phyloP scores from a whole-genome alignment of 495 filamentous ascomycete species.

The Collariella sp. region DNA sequence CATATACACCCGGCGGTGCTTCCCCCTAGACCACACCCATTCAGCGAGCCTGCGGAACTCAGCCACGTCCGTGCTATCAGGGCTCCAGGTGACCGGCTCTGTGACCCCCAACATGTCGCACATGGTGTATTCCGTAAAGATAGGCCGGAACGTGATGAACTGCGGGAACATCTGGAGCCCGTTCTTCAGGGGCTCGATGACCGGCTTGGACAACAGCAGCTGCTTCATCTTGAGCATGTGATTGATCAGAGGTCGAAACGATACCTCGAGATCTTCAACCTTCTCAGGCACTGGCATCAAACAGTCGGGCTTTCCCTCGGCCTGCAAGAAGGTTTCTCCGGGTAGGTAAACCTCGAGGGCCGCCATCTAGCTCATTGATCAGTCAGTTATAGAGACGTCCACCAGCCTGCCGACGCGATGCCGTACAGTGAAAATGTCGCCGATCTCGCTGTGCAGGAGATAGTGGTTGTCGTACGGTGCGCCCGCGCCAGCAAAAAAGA shows the following conservation, averaged over 20 bases:
- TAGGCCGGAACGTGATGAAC: constrained; percentile 16
- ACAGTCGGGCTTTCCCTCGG: background rate
- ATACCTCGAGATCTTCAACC: background rate
- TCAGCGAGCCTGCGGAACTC: constrained; percentile 1
- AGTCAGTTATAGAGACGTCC: background rate
- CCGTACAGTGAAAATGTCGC: background rate
- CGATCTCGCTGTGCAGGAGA: constrained; percentile 1
- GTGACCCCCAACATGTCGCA: background rate
- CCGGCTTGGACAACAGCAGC: background rate
- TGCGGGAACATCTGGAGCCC: constrained; percentile 10
- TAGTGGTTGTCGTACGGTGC: background rate
- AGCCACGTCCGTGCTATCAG: background rate
- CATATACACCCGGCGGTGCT: background rate
- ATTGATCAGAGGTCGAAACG: background rate
- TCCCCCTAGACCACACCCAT: background rate
- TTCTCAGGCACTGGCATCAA: background rate
- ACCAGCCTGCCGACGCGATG: constrained; percentile 2
- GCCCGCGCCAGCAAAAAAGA: constrained; percentile 14
- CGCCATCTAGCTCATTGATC: background rate
- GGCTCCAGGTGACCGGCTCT: background rate
- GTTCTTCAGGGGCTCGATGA: background rate
- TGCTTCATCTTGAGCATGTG: background rate
- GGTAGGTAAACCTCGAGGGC: constrained; percentile 11
- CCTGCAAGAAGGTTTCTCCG: background rate
- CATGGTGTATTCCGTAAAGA: constrained; percentile 14